Conservation (phyloP, 352 stramenopile species). For the Lagenidium sp. region DNA sequence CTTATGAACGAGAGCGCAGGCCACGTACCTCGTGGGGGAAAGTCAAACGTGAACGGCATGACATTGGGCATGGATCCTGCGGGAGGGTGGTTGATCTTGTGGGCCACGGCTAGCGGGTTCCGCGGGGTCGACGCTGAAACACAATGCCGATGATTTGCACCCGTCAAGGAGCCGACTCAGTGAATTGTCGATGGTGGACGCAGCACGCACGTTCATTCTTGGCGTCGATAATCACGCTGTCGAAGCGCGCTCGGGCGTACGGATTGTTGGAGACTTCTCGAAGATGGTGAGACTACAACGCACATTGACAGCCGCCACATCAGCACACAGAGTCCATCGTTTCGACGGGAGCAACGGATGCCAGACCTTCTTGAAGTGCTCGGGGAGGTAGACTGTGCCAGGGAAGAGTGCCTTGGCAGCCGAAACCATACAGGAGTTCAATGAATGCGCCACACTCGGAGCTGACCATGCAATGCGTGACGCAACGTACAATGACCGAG, state of each 20-base stretch:
- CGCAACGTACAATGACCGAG: constrained; percentile 47
- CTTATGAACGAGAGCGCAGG: too few species aligned
- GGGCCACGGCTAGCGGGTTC: constrained; percentile 65
- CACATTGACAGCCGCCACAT: too few species aligned
- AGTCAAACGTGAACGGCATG: constrained; percentile 77
- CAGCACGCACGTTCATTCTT: constrained; percentile 65
- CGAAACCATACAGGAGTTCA: background rate
- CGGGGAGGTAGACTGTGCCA: constrained; percentile 71
- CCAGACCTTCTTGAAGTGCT: constrained; percentile 79
- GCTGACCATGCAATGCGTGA: background rate
- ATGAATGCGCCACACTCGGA: background rate
- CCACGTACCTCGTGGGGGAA: constrained; percentile 45
- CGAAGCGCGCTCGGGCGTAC: constrained; percentile 71
- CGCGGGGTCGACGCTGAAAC: constrained; percentile 35
- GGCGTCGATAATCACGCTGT: constrained; percentile 82
- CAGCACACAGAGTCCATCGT: background rate
- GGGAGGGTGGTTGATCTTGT: constrained; percentile 85
- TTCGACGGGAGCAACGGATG: background rate
- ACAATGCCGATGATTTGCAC: too few species aligned
- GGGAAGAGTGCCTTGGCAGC: constrained; percentile 54
- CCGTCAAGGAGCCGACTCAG: too few species aligned
- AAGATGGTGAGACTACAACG: constrained; percentile 33
- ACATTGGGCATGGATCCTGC: constrained; percentile 60
- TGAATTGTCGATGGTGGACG: too few species aligned
- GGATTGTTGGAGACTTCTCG: constrained; percentile 66